phyloP scores from a whole-genome alignment of 805 yeast genomes.

The Wickerhamiella shivajii region DNA sequence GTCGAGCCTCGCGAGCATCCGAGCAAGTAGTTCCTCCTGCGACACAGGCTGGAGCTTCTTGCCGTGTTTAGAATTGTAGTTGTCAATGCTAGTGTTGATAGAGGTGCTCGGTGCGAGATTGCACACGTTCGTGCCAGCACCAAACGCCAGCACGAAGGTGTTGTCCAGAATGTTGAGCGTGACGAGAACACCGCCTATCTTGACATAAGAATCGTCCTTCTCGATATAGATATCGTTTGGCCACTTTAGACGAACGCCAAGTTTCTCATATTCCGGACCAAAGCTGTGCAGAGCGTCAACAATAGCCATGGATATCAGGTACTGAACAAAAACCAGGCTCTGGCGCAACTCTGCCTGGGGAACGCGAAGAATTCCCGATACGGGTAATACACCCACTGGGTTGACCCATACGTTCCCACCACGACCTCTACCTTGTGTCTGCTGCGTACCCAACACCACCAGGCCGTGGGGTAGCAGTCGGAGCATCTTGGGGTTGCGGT shows the following conservation, averaged over 20 bases:
- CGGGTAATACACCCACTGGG: conserved; percentile 83
- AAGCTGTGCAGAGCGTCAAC: conserved; percentile 61
- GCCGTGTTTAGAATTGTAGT: conserved; percentile 38
- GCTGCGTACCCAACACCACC: conserved; percentile 61
- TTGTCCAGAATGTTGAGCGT: conserved; percentile 56
- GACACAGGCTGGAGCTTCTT: conserved; percentile 32
- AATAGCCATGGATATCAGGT: conserved; percentile 66
- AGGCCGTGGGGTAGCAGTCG: conserved; percentile 51
- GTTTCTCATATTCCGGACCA: conserved; percentile 48
- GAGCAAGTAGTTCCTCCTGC: conserved; percentile 45
- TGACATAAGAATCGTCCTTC: conserved; percentile 36
- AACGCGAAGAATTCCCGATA: conserved; percentile 53
- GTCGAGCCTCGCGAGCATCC: conserved; percentile 50
- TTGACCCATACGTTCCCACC: conserved; percentile 93
- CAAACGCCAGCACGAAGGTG: conserved; percentile 55
- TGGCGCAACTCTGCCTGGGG: conserved; percentile 35
- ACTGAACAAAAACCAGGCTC: conserved; percentile 73
- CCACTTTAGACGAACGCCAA: conserved; percentile 85
- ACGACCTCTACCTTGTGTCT: conserved; percentile 84
- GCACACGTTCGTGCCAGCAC: conserved; percentile 73
- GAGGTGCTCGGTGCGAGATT: conserved; percentile 91
- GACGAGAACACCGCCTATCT: conserved; percentile 73
- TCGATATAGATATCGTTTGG: conserved; percentile 83
- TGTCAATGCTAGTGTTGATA: conserved; percentile 50
- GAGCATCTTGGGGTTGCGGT: conserved; percentile 49